These are phyloP conservation scores for Malus hybrid DNA, from an alignment of 331 rosid species.

Conservation along the genomic window DNA sequence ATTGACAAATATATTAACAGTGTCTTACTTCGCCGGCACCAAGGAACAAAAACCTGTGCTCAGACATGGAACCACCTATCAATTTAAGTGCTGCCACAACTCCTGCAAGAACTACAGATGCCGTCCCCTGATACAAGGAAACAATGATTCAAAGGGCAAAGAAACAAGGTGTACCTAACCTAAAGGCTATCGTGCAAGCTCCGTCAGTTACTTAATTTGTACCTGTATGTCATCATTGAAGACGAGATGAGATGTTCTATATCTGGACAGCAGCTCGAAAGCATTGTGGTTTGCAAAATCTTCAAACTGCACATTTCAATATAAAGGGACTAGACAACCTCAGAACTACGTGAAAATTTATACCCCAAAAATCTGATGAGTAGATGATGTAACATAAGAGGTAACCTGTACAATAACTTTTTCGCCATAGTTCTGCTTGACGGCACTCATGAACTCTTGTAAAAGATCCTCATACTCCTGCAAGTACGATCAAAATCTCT, in stretches of 20 bases:
- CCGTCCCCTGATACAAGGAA: conserved; percentile 63
- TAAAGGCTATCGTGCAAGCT: conserved; percentile 5
- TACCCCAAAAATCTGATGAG: neutral
- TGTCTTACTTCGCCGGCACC: conserved; percentile 93
- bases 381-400: conserved; percentile 2
- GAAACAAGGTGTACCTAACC: neutral
- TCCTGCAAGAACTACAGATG: conserved; percentile 44
- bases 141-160: neutral
- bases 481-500: conserved; percentile 15
- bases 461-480: conserved; percentile 90
- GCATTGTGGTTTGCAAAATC: conserved; percentile 98
- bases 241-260: conserved; percentile 75
- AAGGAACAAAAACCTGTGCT: conserved; percentile 80
- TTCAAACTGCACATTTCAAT: conserved; percentile 62
- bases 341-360: conserved; percentile 5
- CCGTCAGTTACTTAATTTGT: neutral
- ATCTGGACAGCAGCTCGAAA: conserved; percentile 71
- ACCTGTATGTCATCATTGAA: conserved; percentile 97
- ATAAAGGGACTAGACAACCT: conserved; percentile 7
- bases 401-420: conserved; percentile 79
- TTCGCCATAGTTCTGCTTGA: conserved; percentile 93
- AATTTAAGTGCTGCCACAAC: conserved; percentile 80
- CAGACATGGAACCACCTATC: conserved; percentile 69
- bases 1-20: neutral
- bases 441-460: conserved; percentile 88